A percentile compares a stretch with the other conserved stretches of the same genome.
These are phyloP conservation scores for Alternaria dauci DNA, from an alignment of 2,329 filamentous ascomycete species.

Conservation along the genomic window DNA sequence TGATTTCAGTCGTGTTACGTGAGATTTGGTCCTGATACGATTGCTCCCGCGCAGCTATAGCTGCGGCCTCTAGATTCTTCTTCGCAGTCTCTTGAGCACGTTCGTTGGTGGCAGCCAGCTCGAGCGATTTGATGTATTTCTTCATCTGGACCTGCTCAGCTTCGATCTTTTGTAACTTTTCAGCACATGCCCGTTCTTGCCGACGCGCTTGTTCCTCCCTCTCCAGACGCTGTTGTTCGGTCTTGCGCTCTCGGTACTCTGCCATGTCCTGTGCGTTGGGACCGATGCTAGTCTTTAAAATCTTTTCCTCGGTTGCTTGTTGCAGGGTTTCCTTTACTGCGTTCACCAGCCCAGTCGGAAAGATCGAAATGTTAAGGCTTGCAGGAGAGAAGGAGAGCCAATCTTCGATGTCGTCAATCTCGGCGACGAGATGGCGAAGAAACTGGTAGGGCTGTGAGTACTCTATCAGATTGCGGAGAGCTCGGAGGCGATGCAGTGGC, in stretches of 20 bases:
- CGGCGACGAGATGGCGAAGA: not conserved
- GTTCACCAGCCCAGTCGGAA: not conserved
- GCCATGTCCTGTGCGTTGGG: not conserved
- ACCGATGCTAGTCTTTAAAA: not conserved
- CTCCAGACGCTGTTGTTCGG: not conserved
- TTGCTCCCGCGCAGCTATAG: not conserved
- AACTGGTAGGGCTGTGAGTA: not conserved
- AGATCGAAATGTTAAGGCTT: not conserved
- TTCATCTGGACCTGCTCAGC: not conserved
- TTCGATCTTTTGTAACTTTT: not conserved
- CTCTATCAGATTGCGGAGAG: not conserved
- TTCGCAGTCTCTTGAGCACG: not conserved
- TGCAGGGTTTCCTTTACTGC: not conserved
- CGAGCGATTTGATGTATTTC: not conserved
- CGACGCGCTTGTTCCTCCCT: not conserved
- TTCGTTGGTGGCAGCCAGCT: not conserved
- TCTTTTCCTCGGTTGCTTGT: not conserved
- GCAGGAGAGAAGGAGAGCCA: slow-evolving; percentile 8
- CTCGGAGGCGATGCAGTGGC: slow-evolving; percentile 1
- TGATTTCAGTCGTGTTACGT: not conserved
- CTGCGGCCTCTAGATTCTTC: not conserved
- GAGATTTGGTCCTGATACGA: not conserved
- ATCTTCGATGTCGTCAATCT: slow-evolving; percentile 8
- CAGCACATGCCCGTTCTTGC: not conserved
- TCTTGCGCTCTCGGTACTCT: not conserved